Evolutionary conservation across 139 green algal genomes (phyloP).

Genomic region (Tetradesmus obliquus): DNA sequence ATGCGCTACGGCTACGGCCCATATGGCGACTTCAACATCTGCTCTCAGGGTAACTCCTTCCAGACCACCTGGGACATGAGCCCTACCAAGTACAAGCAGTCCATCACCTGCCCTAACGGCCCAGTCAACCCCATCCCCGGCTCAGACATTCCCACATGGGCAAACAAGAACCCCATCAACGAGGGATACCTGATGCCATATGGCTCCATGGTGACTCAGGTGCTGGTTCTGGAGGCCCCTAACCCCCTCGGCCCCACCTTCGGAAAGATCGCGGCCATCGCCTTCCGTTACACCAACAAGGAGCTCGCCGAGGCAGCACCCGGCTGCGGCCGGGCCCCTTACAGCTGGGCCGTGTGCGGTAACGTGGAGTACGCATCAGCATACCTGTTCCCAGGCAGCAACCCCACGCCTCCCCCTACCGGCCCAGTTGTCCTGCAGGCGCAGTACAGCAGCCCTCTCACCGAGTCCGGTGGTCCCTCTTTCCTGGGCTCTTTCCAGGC

Average conservation of each 20-base stretch:
- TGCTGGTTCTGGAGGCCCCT: conserved; percentile 14
- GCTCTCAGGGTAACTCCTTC: background rate
- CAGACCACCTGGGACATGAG: conserved; percentile 37
- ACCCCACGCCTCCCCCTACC: background rate
- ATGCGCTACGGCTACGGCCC: conserved; percentile 11
- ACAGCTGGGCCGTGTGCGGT: conserved; percentile 22
- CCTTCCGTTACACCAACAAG: conserved; percentile 13
- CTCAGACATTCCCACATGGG: background rate
- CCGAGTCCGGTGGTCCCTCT: background rate
- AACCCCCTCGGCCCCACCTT: conserved; percentile 20
- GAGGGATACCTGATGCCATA: background rate
- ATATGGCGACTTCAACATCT: background rate
- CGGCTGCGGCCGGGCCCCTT: too few relatives aligned
- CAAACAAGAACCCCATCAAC: background rate
- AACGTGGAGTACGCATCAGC: background rate
- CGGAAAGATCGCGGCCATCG: conserved; percentile 22
- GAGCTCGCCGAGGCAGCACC: background rate
- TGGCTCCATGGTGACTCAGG: background rate
- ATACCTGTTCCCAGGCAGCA: conserved; percentile 15
- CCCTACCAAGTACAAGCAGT: background rate
- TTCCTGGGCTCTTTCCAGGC: conserved; percentile 31
- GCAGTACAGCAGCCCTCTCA: conserved; percentile 1
- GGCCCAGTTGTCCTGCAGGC: background rate
- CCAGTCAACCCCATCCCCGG: background rate
- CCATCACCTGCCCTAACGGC: background rate